phyloP scores from a whole-genome alignment of 192 early-diverging fungal genomes.

The Chytriomyces sp. region DNA sequence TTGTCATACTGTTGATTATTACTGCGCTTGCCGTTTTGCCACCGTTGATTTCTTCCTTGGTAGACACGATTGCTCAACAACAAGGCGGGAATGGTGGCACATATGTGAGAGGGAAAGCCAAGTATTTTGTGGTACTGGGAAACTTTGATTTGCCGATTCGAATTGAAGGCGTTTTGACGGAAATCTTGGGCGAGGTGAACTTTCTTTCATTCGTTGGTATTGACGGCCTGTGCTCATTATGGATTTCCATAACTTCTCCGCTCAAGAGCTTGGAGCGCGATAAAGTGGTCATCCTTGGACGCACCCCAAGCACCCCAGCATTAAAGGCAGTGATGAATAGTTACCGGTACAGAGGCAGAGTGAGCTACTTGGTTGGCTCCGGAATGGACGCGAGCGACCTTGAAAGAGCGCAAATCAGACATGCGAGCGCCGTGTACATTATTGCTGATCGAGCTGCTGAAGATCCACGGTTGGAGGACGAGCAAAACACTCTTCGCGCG shows the following conservation, averaged over 20 bases:
- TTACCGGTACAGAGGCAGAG: constrained; percentile 35
- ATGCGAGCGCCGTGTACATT: constrained; percentile 44
- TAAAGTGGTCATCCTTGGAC: constrained; percentile 45
- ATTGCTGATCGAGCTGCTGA: constrained; percentile 54
- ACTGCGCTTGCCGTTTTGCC: constrained; percentile 66
- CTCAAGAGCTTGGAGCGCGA: neutral
- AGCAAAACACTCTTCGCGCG: constrained; percentile 68
- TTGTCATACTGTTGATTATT: constrained; percentile 66
- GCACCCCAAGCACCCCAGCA: constrained; percentile 21
- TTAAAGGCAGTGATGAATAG: constrained; percentile 36
- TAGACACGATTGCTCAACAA: constrained; percentile 32
- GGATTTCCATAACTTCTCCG: neutral
- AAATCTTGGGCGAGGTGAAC: constrained; percentile 32
- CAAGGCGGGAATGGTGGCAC: constrained; percentile 36
- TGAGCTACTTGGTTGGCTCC: constrained; percentile 47
- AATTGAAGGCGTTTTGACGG: constrained; percentile 37
- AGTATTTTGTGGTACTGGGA: constrained; percentile 48
- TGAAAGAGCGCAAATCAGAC: constrained; percentile 41
- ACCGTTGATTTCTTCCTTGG: constrained; percentile 43
- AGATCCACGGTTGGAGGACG: constrained; percentile 64
- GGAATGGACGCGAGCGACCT: constrained; percentile 46
- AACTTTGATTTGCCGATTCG: constrained; percentile 12
- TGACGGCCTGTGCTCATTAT: neutral
- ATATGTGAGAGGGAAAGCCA: constrained; percentile 33
- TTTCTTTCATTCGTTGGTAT: neutral